phyloP scores from a whole-genome alignment of 2,329 filamentous ascomycete genomes.

The Neonectria faginata region DNA sequence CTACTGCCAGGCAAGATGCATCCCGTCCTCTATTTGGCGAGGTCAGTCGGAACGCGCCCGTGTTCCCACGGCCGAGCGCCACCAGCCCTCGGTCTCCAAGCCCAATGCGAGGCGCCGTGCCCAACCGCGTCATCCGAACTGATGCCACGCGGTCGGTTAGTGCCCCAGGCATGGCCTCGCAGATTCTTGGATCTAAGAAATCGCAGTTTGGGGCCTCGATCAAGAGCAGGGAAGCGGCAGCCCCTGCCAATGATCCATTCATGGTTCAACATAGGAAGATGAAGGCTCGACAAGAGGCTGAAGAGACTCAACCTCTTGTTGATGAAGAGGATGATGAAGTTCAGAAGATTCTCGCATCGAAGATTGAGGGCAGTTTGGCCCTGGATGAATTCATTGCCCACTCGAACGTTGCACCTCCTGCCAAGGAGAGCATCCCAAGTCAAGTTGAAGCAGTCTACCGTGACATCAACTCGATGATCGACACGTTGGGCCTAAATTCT shows the following conservation, averaged over 20 bases:
- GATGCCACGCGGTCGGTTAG: conserved; percentile 69
- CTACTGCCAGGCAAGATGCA: conserved; percentile 54
- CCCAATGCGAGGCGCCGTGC: conserved; percentile 71
- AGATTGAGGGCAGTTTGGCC: conserved; percentile 69
- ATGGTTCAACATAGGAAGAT: conserved; percentile 63
- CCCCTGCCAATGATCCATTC: conserved; percentile 59
- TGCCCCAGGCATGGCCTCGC: conserved; percentile 69
- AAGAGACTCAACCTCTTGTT: conserved; percentile 67
- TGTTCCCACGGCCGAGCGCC: conserved; percentile 65
- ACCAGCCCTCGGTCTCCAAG: conserved; percentile 79
- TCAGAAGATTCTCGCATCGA: conserved; percentile 70
- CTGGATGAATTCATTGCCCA: conserved; percentile 77
- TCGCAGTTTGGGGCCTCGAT: conserved; percentile 55
- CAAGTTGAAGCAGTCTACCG: conserved; percentile 77
- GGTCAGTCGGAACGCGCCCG: conserved; percentile 60
- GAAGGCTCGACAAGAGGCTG: conserved; percentile 67
- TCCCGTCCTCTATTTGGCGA: conserved; percentile 66
- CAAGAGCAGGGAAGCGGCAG: conserved; percentile 50
- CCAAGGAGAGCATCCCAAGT: conserved; percentile 68
- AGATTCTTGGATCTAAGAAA: conserved; percentile 60
- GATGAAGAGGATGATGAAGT: conserved; percentile 79
- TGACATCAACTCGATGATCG: conserved; percentile 94
- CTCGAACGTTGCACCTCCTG: conserved; percentile 64
- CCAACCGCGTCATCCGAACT: conserved; percentile 60
- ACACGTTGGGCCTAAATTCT: conserved; percentile 87